Percentiles rank a stretch among this genome's conserved stretches.
Conservation (phyloP, 306 rosid species). For the Styphnolobium japonicum region DNA sequence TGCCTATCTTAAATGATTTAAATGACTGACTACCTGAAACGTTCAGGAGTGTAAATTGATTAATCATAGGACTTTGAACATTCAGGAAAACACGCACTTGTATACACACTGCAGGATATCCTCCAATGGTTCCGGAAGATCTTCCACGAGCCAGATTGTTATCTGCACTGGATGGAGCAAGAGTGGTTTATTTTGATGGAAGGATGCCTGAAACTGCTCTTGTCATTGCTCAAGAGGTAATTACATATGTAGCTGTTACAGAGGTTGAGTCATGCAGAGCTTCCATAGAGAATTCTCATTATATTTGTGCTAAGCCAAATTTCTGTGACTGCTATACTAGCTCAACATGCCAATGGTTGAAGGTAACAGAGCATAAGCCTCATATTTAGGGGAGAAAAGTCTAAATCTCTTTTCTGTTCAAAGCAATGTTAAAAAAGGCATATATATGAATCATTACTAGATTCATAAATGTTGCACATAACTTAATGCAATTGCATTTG, state of each 20-base stretch:
- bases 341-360: background rate
- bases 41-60: constrained; percentile 11
- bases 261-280: constrained; percentile 12
- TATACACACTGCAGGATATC: constrained; percentile 75
- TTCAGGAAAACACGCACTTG: constrained; percentile 97
- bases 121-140: constrained; percentile 70
- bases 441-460: background rate
- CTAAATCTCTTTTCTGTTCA: background rate
- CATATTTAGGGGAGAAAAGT: background rate
- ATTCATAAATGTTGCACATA: background rate
- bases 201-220: constrained; percentile 73
- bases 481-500: background rate
- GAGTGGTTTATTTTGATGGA: constrained; percentile 66
- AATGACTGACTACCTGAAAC: background rate
- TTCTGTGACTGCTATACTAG: background rate
- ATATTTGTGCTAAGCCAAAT: background rate
- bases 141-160: constrained; percentile 52
- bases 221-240: constrained; percentile 84
- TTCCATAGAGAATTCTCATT: background rate
- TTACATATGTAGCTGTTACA: background rate
- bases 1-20: background rate
- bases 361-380: background rate
- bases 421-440: background rate
- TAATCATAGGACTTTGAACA: constrained; percentile 26
- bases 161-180: constrained; percentile 76